phyloP scores from a whole-genome alignment of 495 filamentous ascomycete genomes.

The Cryomyces minteri region DNA sequence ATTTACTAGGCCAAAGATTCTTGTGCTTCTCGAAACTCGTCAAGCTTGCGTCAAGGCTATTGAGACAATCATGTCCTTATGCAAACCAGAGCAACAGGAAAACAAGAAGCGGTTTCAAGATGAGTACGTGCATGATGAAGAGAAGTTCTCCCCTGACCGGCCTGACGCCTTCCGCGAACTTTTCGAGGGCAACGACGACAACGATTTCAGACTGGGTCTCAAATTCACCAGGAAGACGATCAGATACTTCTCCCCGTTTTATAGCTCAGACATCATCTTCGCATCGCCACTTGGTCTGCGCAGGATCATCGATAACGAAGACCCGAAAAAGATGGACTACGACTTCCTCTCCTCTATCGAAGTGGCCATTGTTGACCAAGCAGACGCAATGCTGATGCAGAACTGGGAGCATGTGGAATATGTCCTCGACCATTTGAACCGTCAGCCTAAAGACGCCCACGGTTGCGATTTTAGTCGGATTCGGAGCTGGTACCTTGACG shows the following conservation, averaged over 20 bases:
- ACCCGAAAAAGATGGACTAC: slow-evolving; percentile 61
- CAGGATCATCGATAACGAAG: slow-evolving; percentile 67
- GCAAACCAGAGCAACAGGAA: slow-evolving; percentile 77
- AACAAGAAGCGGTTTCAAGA: slow-evolving; percentile 87
- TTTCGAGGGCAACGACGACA: slow-evolving; percentile 87
- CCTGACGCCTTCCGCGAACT: slow-evolving; percentile 79
- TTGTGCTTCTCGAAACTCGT: slow-evolving; percentile 75
- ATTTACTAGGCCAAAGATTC: slow-evolving; percentile 83
- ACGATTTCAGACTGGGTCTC: slow-evolving; percentile 82
- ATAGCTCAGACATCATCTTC: slow-evolving; percentile 87
- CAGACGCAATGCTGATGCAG: slow-evolving; percentile 89
- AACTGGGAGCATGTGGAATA: slow-evolving; percentile 94
- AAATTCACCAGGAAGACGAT: slow-evolving; percentile 92
- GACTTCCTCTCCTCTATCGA: slow-evolving; percentile 92
- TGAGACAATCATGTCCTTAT: slow-evolving; percentile 50
- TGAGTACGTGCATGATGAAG: slow-evolving; percentile 45
- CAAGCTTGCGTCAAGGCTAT: slow-evolving; percentile 65
- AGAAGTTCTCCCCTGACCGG: slow-evolving; percentile 48
- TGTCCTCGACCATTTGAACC: slow-evolving; percentile 81
- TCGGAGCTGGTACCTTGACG: slow-evolving; percentile 80
- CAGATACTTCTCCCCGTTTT: slow-evolving; percentile 90
- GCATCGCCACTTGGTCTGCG: slow-evolving; percentile 77
- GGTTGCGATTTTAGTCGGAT: slow-evolving; percentile 89
- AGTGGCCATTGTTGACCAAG: slow-evolving; percentile 74
- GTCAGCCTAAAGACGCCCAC: slow-evolving; percentile 75